A percentile compares a stretch with the other conserved stretches of the same genome.
Evolutionary conservation across 148 eudicot species (phyloP).

Genomic region (Fallopia convolvulus): DNA sequence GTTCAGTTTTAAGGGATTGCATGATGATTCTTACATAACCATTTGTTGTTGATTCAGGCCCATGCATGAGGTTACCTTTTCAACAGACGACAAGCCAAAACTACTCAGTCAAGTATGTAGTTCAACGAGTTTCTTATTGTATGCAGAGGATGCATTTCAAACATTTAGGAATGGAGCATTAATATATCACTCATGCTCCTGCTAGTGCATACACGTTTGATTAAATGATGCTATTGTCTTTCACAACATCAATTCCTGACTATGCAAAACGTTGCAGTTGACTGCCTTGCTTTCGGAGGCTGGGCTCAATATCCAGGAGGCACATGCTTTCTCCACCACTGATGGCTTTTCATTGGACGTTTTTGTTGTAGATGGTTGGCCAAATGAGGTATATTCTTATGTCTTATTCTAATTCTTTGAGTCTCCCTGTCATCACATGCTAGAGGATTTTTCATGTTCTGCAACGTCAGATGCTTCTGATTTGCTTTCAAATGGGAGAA

Average conservation of each 20-base stretch:
- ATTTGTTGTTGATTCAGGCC: slow-evolving; percentile 45
- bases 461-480: not conserved
- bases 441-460: not conserved
- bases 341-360: slow-evolving; percentile 80
- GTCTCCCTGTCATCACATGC: not conserved
- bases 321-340: slow-evolving; percentile 71
- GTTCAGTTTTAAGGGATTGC: not conserved
- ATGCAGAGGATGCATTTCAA: not conserved
- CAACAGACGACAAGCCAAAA: slow-evolving; percentile 85
- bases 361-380: slow-evolving; percentile 90
- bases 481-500: not conserved
- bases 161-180: not conserved
- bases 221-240: not conserved
- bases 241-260: slow-evolving; percentile 1
- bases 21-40: not conserved
- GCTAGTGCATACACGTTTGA: not conserved
- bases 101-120: slow-evolving; percentile 68
- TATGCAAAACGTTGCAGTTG: slow-evolving; percentile 44
- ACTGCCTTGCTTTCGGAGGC: slow-evolving; percentile 65
- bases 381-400: slow-evolving; percentile 46
- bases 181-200: not conserved
- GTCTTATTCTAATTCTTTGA: not conserved
- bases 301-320: slow-evolving; percentile 85
- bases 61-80: slow-evolving; percentile 83
- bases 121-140: slow-evolving; percentile 4